Evolutionary conservation across 202 grass and related monocot genomes (phyloP), one percentile per base, ranked within the genome.

Genomic region (Panicum hallii): DNA sequence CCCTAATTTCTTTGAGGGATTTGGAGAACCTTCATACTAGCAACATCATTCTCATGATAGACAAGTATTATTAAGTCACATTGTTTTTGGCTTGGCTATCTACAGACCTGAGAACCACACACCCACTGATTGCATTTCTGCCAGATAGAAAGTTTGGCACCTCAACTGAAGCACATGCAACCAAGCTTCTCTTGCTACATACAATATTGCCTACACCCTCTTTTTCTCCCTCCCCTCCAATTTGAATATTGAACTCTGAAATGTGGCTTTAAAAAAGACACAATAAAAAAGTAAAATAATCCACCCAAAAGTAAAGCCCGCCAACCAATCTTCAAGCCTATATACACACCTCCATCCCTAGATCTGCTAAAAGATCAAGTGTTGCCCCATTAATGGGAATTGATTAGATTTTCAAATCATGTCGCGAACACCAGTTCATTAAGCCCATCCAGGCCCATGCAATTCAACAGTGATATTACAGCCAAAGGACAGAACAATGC

Each of bases 121-220:
- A 16, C 6, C 4, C 58, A 47, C 6, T 55, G 42, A 82, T 65
- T 6, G 5, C 46, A 49, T 50, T 16, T 22, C 74, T 67, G 40
- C 30, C 32, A 67, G 40, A 81, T 42, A 67, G 79, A 67, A 86
- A 86, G 30, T 78, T 73, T 86, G 48, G 26, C n/a, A 71, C 14
- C 50, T 79, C 83, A 79, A 50, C 74, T 83, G 48, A 86, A 22
- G 74, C 60, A 83, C 60, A 86, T 62, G 79, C 49, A 57, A 79
- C 17, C 58, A 87, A 82, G 72, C 47, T 86, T 70, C 47, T 70
- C 80, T 65, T 28, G 74, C 83, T 56, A 20, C 10, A 88, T 41
- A 72, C 9, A 82, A 70, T 86, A 86, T 48, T 17, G 11, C 28
- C 54, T 72, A 66, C 72, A 48, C 54, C 11, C 49, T 67, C 15